These are phyloP conservation scores for Bjerkandera adusta DNA, from an alignment of 1,284 basidiomycete genomes.

Conservation along the genomic window DNA sequence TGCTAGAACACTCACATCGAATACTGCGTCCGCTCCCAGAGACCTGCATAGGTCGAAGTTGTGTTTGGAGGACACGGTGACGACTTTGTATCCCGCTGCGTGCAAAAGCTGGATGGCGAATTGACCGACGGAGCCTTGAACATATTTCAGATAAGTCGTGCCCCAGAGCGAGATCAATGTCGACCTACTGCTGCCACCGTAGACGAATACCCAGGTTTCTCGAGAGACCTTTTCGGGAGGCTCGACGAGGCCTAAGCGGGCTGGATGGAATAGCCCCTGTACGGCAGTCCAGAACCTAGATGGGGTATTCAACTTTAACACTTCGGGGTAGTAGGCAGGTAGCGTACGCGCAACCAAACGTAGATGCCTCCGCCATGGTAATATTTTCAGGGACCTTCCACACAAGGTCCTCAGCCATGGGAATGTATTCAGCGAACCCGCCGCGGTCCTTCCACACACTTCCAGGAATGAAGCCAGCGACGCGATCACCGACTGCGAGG, in stretches of 20 bases:
- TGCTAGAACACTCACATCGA: slow-evolving; percentile 26
- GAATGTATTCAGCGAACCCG: slow-evolving; percentile 40
- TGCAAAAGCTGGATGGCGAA: slow-evolving; percentile 44
- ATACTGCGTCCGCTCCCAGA: slow-evolving; percentile 39
- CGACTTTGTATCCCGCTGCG: slow-evolving; percentile 38
- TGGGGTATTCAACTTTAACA: not conserved
- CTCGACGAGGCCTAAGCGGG: slow-evolving; percentile 19
- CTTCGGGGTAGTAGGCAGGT: not conserved
- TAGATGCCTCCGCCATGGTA: slow-evolving; percentile 35
- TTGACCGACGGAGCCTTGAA: slow-evolving; percentile 34
- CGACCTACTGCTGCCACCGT: slow-evolving; percentile 26
- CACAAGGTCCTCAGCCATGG: slow-evolving; percentile 28
- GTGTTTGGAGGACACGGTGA: slow-evolving; percentile 37
- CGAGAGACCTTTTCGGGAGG: slow-evolving; percentile 12
- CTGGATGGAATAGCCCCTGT: slow-evolving; percentile 29
- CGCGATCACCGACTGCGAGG: slow-evolving; percentile 22
- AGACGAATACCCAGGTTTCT: slow-evolving; percentile 24
- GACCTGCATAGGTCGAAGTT: slow-evolving; percentile 37
- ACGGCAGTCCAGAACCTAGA: slow-evolving; percentile 29
- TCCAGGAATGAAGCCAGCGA: slow-evolving; percentile 23
- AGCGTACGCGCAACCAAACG: slow-evolving; percentile 33
- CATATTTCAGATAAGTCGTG: not conserved
- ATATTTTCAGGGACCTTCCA: slow-evolving; percentile 31
- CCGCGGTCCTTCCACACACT: slow-evolving; percentile 24
- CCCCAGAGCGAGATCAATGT: not conserved